Percentiles rank a stretch among this genome's conserved stretches.
Evolutionary conservation across 2,329 filamentous ascomycete species (phyloP).

Genomic region (Colletotrichum musae): DNA sequence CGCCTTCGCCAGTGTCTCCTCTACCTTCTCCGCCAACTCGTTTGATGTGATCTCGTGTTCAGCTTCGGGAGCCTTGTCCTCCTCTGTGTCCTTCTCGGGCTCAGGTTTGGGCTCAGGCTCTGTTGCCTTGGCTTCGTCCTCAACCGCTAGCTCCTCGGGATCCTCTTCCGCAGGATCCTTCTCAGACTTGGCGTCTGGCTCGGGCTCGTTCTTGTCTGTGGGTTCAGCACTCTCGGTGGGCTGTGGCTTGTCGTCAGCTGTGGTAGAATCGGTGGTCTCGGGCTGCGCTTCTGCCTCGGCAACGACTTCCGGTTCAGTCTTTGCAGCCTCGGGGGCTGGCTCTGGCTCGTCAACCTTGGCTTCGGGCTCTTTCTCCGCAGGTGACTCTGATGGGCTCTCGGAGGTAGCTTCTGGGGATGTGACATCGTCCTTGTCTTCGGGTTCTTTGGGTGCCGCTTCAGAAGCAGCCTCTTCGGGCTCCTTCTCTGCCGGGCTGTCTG

Average conservation of each 20-base stretch:
- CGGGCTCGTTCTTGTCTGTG: background rate
- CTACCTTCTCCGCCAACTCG: conserved; percentile 10
- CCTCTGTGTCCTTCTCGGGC: background rate
- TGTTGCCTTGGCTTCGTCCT: background rate
- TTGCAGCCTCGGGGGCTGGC: background rate
- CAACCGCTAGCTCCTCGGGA: conserved; percentile 6
- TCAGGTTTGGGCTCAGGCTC: conserved; percentile 6
- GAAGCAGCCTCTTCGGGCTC: background rate
- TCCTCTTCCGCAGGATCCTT: conserved; percentile 1
- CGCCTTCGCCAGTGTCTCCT: conserved; percentile 7
- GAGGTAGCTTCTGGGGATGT: no score
- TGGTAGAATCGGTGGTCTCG: background rate
- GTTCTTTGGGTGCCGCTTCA: background rate
- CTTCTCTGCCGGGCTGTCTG: no score
- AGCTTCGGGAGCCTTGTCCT: background rate
- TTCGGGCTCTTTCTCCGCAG: background rate
- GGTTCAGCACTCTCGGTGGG: background rate
- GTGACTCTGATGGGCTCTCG: no score
- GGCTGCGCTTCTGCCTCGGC: background rate
- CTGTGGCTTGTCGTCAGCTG: background rate
- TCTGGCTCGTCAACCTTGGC: background rate
- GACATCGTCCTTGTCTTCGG: background rate
- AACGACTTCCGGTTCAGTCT: background rate
- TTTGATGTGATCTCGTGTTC: conserved; percentile 14
- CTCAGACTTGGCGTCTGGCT: conserved; percentile 2